A percentile compares a stretch with the other conserved stretches of the same genome.
Conservation (phyloP, 2,329 filamentous ascomycete genomes). For the Stagonosporopsis chrysanthemi region DNA sequence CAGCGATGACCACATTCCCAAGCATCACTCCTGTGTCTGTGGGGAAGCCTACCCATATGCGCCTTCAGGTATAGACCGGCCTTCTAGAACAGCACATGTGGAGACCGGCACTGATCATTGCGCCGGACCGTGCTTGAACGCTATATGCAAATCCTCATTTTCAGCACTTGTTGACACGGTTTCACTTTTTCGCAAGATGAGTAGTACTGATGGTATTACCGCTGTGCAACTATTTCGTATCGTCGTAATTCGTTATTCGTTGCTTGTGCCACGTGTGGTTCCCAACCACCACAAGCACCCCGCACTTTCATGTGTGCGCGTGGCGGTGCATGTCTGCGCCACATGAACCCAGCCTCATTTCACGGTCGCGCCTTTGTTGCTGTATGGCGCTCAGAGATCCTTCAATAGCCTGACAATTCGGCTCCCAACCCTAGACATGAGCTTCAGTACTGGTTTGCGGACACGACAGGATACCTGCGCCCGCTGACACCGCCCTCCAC, state of each 20-base stretch:
- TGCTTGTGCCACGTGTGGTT: conserved; percentile 5
- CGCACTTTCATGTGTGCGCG: background rate
- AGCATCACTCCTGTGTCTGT: background rate
- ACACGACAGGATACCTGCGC: conserved; percentile 40
- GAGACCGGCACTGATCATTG: conserved; percentile 1
- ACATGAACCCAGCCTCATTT: background rate
- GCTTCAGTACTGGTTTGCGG: conserved; percentile 30
- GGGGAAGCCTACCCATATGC: conserved; percentile 1
- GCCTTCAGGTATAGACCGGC: background rate
- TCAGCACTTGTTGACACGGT: background rate
- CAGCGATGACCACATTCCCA: background rate
- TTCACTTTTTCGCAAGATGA: background rate
- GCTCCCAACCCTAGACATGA: conserved; percentile 24
- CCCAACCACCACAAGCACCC: background rate
- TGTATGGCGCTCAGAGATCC: conserved; percentile 26
- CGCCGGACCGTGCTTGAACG: conserved; percentile 10
- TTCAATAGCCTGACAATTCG: conserved; percentile 28
- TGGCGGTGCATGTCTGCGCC: background rate
- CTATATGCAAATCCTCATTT: conserved; percentile 16
- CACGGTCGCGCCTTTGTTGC: background rate
- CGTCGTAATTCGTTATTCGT: conserved; percentile 10
- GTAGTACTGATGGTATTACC: background rate
- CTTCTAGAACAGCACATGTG: background rate
- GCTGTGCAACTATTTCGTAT: conserved; percentile 3
- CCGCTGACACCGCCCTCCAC: conserved; percentile 47